Base-by-base conservation (phyloP, 2,329 filamentous ascomycete genomes). In the Colletotrichum euphorbiae region DNA sequence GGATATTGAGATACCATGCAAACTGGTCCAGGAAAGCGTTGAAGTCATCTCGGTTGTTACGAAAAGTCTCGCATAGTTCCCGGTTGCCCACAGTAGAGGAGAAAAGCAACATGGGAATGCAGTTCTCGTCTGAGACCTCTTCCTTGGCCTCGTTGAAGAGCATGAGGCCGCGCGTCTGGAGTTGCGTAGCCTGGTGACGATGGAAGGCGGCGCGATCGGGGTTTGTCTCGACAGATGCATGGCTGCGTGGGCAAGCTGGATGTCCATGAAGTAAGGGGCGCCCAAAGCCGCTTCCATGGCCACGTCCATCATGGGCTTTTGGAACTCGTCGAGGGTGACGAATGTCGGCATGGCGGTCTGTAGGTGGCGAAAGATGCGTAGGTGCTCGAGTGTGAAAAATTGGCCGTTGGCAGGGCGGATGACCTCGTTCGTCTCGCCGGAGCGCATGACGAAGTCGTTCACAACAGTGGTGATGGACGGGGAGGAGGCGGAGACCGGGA, bases 51-150 rank as follows among this genome's bases (percentile, higher is more conserved):
- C 82, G 77, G 59, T 80, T 76, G 63, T 75, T 70, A 3, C 48
- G 56, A 4, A 56, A 36, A 1, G 70, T 67, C 36, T 67, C 56
- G 45, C 67, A 73, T 6, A 71, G 69, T 4, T 56, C 31, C 13
- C 69, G 65, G 12, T 58, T 52, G 59, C 69, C 62, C 17, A 72
- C 72, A 5, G 80, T 66, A 17, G 77, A 75, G 5, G 82, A 79
- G 72, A 84, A 85, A n/a, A 84, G 73, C 62, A 84, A 82, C 13
- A 80, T 76, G 1, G 81, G 78, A 19, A 82, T 72, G 43, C 76
- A 79, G 54, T 75, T 76, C 8, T 77, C 75, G 19, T 77, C 74
- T 4, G 56, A 61, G 50, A 69, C 12, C 15, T 72, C 62, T 6
- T 59, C 52, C n/a, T 67, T 56, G n/a, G 74, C 70, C 15, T 74